Conservation (phyloP, 768 basidiomycete species). For the Lactifluus subvellereus region DNA sequence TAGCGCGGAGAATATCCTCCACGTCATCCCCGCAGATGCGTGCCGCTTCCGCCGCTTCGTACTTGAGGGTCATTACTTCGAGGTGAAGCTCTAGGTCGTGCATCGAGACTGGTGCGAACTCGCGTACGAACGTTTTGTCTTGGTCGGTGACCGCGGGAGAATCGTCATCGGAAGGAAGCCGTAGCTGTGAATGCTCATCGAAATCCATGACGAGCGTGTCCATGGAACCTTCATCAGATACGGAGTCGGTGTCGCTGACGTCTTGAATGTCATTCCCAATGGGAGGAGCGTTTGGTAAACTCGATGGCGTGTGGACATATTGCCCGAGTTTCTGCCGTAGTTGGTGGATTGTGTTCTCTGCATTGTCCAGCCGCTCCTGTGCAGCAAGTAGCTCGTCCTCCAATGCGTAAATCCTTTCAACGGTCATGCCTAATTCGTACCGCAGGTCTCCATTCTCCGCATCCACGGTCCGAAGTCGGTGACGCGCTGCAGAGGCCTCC, state of each 20-base stretch:
- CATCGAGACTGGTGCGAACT: not conserved
- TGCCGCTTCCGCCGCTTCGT: conserved; percentile 23
- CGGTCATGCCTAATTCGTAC: conserved; percentile 8
- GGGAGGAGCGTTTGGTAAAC: not conserved
- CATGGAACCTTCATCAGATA: conserved; percentile 20
- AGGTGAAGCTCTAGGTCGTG: conserved; percentile 10
- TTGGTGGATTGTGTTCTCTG: conserved; percentile 8
- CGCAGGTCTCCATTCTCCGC: conserved; percentile 14
- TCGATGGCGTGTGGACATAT: not conserved
- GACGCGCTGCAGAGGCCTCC: conserved; percentile 11
- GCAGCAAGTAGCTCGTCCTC: conserved; percentile 14
- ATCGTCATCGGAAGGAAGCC: not conserved
- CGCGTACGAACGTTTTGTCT: not conserved
- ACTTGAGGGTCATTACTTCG: conserved; percentile 21
- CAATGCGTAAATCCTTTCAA: conserved; percentile 12
- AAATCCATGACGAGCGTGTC: conserved; percentile 21
- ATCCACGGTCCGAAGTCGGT: conserved; percentile 10
- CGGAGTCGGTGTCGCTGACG: conserved; percentile 10
- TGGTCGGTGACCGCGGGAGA: not conserved
- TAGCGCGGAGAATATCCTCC: conserved; percentile 16
- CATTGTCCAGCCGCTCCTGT: conserved; percentile 8
- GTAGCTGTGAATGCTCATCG: conserved; percentile 6
- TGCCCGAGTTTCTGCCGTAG: conserved; percentile 17
- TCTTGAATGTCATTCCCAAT: conserved; percentile 5
- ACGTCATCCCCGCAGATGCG: conserved; percentile 22